Base-by-base conservation (phyloP, 139 green algal genomes). In the Pedinophyceae sp. region DNA sequence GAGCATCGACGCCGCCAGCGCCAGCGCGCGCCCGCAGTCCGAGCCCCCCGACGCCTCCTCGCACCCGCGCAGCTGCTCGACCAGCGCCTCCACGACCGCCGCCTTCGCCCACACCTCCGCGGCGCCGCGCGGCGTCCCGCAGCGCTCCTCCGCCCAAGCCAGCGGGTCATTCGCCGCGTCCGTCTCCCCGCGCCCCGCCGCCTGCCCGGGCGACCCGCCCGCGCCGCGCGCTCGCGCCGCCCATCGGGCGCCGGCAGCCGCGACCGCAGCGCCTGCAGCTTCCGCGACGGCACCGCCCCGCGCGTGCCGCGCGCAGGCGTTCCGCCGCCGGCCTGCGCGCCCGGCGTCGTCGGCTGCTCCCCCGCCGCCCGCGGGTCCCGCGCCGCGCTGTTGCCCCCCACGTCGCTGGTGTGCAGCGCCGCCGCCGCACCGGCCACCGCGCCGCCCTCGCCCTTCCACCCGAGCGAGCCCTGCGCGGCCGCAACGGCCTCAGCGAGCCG, bases 401-500 rank as follows among this genome's bases (percentile, higher is more conserved):
- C n/a, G 38, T 16, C 38, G 38, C 38, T n/a, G 13, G 38, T 45
- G 34, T 34, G 39, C 39, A 55, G 17, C 18, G 51, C 59, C 10
- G 52, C 59, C 1, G 54, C 40, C 17, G 50, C 54, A 15, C 43
- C 54, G 1, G 55, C 55, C 15, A 61, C 41, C 23, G 55, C 55
- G 24, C 55, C 55, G 27, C 46, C 46, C 40, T 61, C 55, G 25
- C 48, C 58, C 58, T 54, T 58, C 68, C 62, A 69, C 27, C 38
- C 70, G 54, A 38, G 50, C n/a, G 57, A 30, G 25, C 56, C 20
- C 49, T 54, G 13, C 34, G 58, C 60, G 25, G 26, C 30, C 24
- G 55, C 69, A 40, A 65, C 18, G 16, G 67, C 70, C 54, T 77
- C 68, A 15, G 58, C 69, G 38, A 71, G 41, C 27, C 58, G 60